Percentiles rank a stretch among this genome's conserved stretches.
phyloP scores from a whole-genome alignment of 1,284 basidiomycete species.

The Baeospora myosura region DNA sequence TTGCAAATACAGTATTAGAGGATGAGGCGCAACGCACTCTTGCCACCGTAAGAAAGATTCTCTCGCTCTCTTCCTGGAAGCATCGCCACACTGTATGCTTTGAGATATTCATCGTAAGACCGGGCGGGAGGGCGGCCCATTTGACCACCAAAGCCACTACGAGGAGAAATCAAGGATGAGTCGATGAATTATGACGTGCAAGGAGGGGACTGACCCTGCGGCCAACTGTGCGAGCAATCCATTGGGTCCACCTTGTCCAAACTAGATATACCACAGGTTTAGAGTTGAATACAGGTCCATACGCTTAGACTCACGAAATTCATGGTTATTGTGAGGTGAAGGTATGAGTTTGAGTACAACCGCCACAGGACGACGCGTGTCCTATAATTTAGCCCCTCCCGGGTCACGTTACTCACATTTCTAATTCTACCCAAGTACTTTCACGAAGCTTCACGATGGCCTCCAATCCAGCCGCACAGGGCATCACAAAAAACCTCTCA shows the following conservation, averaged over 20 bases:
- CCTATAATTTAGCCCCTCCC: slow-evolving; percentile 11
- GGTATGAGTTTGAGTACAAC: slow-evolving; percentile 10
- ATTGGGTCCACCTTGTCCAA: slow-evolving; percentile 47
- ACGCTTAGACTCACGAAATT: slow-evolving; percentile 46
- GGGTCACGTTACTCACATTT: slow-evolving; percentile 8
- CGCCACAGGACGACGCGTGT: slow-evolving; percentile 15
- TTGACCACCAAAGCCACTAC: slow-evolving; percentile 48
- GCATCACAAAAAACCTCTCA: slow-evolving; percentile 28
- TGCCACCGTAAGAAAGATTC: slow-evolving; percentile 92
- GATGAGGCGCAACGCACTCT: slow-evolving; percentile 92
- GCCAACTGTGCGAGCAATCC: slow-evolving; percentile 59
- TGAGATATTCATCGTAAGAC: slow-evolving; percentile 76
- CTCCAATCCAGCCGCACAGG: slow-evolving; percentile 28
- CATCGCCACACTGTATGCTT: slow-evolving; percentile 84
- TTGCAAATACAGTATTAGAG: slow-evolving; percentile 14
- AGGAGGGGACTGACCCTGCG: slow-evolving; percentile 31
- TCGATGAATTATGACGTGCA: not conserved
- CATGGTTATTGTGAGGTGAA: slow-evolving; percentile 33
- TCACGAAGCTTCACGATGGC: slow-evolving; percentile 30
- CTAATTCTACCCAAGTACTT: slow-evolving; percentile 9
- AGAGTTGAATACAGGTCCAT: not conserved
- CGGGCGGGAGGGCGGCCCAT: slow-evolving; percentile 42
- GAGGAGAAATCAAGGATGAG: too few relatives aligned
- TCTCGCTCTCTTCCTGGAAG: slow-evolving; percentile 75
- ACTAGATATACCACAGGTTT: too few relatives aligned